Conservation (phyloP, 2,329 filamentous ascomycete species). For the Simplicillium sp. region DNA sequence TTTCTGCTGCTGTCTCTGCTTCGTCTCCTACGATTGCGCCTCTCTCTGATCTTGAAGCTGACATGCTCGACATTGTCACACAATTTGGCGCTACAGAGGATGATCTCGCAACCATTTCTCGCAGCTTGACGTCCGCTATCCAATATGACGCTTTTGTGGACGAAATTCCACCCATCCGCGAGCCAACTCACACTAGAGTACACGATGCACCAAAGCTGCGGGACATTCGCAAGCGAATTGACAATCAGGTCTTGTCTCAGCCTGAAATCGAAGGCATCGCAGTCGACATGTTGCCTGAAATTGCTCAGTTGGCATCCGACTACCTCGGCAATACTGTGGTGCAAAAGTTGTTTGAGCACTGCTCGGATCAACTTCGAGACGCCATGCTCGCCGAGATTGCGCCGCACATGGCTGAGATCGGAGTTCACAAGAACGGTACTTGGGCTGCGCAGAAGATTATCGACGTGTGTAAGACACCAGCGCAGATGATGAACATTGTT, state of each 20-base stretch:
- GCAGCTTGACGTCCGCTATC: slow-evolving; percentile 68
- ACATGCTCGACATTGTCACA: slow-evolving; percentile 77
- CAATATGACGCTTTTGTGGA: slow-evolving; percentile 61
- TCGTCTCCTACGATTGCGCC: slow-evolving; percentile 58
- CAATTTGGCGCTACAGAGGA: slow-evolving; percentile 81
- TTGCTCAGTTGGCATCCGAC: slow-evolving; percentile 88
- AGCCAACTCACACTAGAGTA: slow-evolving; percentile 78
- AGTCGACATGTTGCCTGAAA: slow-evolving; percentile 89
- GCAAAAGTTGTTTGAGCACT: slow-evolving; percentile 96
- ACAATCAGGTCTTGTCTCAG: slow-evolving; percentile 81
- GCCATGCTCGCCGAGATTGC: slow-evolving; percentile 83
- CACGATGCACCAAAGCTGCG: slow-evolving; percentile 91
- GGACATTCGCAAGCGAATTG: slow-evolving; percentile 94
- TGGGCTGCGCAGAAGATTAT: slow-evolving; percentile 99
- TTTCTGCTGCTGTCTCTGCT: slow-evolving; percentile 24
- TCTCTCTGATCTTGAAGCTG: slow-evolving; percentile 66
- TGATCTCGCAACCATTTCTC: slow-evolving; percentile 62
- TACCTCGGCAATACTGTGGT: slow-evolving; percentile 99
- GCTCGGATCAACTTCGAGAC: slow-evolving; percentile 82
- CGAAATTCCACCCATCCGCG: slow-evolving; percentile 82
- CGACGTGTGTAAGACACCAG: slow-evolving; percentile 78
- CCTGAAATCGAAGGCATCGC: slow-evolving; percentile 89
- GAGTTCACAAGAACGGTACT: slow-evolving; percentile 97
- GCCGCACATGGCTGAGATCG: slow-evolving; percentile 90
- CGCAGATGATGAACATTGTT: slow-evolving; percentile 77